Evolutionary conservation across 139 green algal genomes (phyloP).

Genomic region (Coelastrella sp.): DNA sequence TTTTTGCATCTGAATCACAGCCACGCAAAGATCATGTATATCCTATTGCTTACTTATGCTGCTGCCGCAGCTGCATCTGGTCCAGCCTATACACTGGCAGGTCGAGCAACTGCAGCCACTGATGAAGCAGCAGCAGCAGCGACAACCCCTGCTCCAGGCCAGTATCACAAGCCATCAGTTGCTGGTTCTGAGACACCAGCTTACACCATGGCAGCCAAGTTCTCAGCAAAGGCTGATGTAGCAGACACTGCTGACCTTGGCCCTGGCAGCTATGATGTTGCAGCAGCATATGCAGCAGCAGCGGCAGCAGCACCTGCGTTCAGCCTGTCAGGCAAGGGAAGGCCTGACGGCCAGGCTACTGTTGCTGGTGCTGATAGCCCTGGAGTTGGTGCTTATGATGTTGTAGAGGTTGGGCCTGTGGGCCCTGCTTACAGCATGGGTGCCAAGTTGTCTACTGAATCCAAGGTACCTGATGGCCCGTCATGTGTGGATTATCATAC

Average conservation of each 20-base stretch:
- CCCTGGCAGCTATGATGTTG: neutral
- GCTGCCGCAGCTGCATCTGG: neutral
- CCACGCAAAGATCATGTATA: neutral
- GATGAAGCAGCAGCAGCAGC: conserved; percentile 16
- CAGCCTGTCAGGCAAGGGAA: conserved; percentile 9
- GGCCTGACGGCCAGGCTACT: neutral
- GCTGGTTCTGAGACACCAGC: neutral
- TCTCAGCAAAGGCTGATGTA: neutral
- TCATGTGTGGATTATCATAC: neutral
- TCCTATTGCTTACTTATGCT: neutral
- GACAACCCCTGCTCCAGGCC: conserved; percentile 28
- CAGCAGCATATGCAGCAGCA: conserved; percentile 9
- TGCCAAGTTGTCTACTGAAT: neutral
- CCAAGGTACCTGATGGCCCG: neutral
- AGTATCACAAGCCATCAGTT: conserved; percentile 19
- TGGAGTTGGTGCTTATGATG: neutral
- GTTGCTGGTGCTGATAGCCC: neutral
- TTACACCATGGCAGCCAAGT: neutral
- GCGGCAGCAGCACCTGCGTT: neutral
- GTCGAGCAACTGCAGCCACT: neutral
- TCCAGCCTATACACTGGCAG: neutral
- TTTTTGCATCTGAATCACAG: neutral
- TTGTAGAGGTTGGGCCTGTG: neutral
- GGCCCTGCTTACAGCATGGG: neutral
- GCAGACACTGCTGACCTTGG: neutral